Evolutionary conservation across 139 green algal genomes (phyloP).

Genomic region (Nannochloris sp.): DNA sequence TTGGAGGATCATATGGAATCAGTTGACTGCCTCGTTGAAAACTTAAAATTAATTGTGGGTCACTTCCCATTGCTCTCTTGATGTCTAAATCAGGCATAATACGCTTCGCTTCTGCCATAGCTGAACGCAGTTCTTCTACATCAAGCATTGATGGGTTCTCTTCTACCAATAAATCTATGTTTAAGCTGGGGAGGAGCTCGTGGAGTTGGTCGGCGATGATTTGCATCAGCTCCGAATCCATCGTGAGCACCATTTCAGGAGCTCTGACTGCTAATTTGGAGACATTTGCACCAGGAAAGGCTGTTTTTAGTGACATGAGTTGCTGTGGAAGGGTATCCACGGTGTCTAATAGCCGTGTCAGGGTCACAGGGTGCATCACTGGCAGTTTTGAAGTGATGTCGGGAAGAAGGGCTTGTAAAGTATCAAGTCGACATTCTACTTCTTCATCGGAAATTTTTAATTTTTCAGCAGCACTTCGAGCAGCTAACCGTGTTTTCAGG

Average conservation of each 20-base stretch:
- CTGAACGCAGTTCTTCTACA: constrained; percentile 45
- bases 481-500: constrained; percentile 58
- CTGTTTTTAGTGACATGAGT: constrained; percentile 48
- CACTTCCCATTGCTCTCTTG: constrained; percentile 32
- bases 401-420: constrained; percentile 47
- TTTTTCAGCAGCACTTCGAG: constrained; percentile 41
- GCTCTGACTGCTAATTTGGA: constrained; percentile 40
- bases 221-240: constrained; percentile 31
- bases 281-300: constrained; percentile 57
- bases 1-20: constrained; percentile 56
- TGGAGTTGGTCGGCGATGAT: constrained; percentile 26
- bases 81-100: constrained; percentile 55
- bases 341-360: background rate
- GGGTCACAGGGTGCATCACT: constrained; percentile 23
- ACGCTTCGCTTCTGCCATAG: constrained; percentile 37
- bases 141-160: constrained; percentile 56
- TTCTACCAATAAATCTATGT: constrained; percentile 54
- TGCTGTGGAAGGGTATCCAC: constrained; percentile 42
- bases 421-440: constrained; percentile 42
- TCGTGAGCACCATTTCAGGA: constrained; percentile 44
- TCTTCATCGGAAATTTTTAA: constrained; percentile 48
- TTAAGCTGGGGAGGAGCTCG: constrained; percentile 48
- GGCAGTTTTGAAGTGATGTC: constrained; percentile 25
- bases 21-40: constrained; percentile 59
- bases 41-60: constrained; percentile 62